phyloP scores from a whole-genome alignment of 306 rosid species.

The Corylus heterophylla region DNA sequence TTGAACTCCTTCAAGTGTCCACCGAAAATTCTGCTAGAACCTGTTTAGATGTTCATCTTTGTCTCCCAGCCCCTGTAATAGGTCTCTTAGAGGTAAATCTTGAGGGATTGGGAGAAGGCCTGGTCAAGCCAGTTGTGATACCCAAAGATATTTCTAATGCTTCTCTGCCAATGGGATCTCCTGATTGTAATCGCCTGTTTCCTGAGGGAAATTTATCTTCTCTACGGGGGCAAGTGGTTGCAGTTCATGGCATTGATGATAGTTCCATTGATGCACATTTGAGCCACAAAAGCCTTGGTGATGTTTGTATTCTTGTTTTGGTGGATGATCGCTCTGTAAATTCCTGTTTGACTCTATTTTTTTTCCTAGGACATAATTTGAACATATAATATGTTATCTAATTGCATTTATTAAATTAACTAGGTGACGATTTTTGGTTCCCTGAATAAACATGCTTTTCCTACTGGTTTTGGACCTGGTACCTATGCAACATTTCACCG shows the following conservation, averaged over 20 bases:
- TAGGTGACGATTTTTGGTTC: slow-evolving; percentile 71
- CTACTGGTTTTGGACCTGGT: slow-evolving; percentile 84
- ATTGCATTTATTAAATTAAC: slow-evolving; percentile 26
- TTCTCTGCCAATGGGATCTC: slow-evolving; percentile 26
- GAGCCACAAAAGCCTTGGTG: slow-evolving; percentile 34
- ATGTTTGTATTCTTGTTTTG: slow-evolving; percentile 66
- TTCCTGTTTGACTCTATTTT: slow-evolving; percentile 5
- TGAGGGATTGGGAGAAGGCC: slow-evolving; percentile 33
- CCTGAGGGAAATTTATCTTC: slow-evolving; percentile 74
- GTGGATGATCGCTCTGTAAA: slow-evolving; percentile 61
- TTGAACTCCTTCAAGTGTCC: slow-evolving; percentile 36
- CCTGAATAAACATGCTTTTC: slow-evolving; percentile 42
- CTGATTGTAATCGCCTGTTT: slow-evolving; percentile 46
- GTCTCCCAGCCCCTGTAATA: slow-evolving; percentile 49
- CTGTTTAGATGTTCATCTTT: slow-evolving; percentile 65
- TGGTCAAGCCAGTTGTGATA: slow-evolving; percentile 35
- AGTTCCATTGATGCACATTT: slow-evolving; percentile 39
- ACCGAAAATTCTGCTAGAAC: slow-evolving; percentile 26
- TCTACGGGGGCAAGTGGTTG: slow-evolving; percentile 58
- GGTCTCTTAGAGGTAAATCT: slow-evolving; percentile 35
- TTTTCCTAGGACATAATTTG: slow-evolving; percentile 21
- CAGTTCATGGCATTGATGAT: slow-evolving; percentile 44
- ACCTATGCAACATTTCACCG: slow-evolving; percentile 76
- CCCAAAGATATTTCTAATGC: slow-evolving; percentile 32
- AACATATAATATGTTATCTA: slow-evolving; percentile 13